Base-by-base conservation (phyloP, 1,284 basidiomycete genomes). In the Boletus semigastroideus region DNA sequence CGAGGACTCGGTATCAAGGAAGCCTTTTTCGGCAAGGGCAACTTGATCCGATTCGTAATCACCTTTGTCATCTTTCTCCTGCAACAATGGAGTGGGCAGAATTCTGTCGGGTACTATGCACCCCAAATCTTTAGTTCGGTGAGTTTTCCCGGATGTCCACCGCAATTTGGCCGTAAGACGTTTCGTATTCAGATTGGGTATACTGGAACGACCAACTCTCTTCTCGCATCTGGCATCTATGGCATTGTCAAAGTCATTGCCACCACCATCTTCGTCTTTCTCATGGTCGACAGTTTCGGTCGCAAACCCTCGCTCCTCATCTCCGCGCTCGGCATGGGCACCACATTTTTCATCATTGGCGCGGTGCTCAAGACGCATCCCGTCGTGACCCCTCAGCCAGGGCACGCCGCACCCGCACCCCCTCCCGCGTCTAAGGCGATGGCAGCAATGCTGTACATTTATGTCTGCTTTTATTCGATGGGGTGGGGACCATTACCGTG, bases 151-250 rank as follows among this genome's bases (percentile, higher is more conserved):
- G 6, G 31, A 16, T 8, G 31, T 33, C 25, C 5, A 25, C 25
- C 7, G 25, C 31, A 13, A 40, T 11, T 3, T 37, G 31, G 22
- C 11, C 4, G 19, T n/a, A 33, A 12, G 33, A n/a, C 39, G 12
- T 37, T 11, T 37, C 8, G 36, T 10, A 5, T 12, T 20, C 51
- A 77, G 79, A 88, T 90, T 59, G 87, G 87, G 9, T 89, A 82
- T 65, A 77, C 74, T 1, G 82, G 79, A 19, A 74, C 74, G 3
- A 78, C 77, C 46, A 79, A 78, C 59, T 81, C 82, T 6, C 77
- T 93, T 2, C 80, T 93, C 52, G 89, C 91, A 3, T 88, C 86
- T 10, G 90, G 91, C 22, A 82, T 93, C 49, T 94, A 93, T 63
- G 90, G 90, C 49, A 76, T 91, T 64, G 78, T 90, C 65, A 85